Conservation (phyloP, 345 rosid genomes). For the Eucalyptus leucophloia region DNA sequence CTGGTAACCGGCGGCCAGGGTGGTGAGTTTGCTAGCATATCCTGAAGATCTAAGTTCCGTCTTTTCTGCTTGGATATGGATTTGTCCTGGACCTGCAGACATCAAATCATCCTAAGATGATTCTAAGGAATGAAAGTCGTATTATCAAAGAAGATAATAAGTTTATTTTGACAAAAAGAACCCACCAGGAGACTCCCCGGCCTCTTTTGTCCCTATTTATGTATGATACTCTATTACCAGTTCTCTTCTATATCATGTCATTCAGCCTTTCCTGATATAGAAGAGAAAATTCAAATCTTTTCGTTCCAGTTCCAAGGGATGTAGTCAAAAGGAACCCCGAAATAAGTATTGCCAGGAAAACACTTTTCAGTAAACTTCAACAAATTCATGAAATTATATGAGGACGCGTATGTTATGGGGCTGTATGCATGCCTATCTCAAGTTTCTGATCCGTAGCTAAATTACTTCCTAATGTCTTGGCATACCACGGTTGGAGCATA, state of each 20-base stretch:
- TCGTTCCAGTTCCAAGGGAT: not conserved
- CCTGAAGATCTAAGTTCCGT: constrained; percentile 61
- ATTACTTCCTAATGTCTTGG: not conserved
- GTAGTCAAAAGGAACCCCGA: not conserved
- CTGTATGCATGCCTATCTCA: not conserved
- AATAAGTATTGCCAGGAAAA: not conserved
- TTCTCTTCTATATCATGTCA: not conserved
- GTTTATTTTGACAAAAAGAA: not conserved
- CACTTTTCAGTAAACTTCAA: not conserved
- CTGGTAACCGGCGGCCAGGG: constrained; percentile 42
- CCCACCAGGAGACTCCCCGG: not conserved
- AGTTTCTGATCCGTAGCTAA: not conserved
- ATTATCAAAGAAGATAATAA: not conserved
- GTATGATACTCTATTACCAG: not conserved
- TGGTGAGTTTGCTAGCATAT: constrained; percentile 44
- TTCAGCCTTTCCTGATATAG: not conserved
- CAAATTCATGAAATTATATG: not conserved
- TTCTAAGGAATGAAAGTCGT: not conserved
- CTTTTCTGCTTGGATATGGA: constrained; percentile 39
- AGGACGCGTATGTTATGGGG: not conserved
- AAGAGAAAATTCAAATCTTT: not conserved
- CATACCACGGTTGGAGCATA: not conserved
- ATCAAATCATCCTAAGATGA: not conserved
- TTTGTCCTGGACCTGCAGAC: constrained; percentile 5
- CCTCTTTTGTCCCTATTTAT: not conserved